These are phyloP conservation scores for Lumnitzera racemosa DNA, from an alignment of 345 rosid species.

Conservation along the genomic window DNA sequence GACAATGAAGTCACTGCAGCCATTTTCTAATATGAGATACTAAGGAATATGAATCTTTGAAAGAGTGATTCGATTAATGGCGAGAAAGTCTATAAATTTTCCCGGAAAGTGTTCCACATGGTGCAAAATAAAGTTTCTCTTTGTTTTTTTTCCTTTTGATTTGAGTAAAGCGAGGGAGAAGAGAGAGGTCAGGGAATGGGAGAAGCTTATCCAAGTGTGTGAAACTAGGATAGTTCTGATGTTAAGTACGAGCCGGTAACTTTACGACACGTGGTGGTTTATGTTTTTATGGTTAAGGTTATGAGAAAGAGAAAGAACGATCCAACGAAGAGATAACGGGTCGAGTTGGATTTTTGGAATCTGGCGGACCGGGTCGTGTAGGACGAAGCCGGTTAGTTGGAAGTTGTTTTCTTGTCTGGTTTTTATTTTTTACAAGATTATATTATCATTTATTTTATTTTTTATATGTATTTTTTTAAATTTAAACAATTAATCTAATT, in stretches of 20 bases:
- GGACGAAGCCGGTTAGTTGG: too few relatives aligned
- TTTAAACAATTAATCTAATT: too few relatives aligned
- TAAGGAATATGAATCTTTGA: not conserved
- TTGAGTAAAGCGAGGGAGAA: constrained; percentile 1
- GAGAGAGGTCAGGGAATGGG: constrained; percentile 15
- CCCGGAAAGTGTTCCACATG: not conserved
- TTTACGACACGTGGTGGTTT: constrained; percentile 23
- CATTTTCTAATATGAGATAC: constrained; percentile 17
- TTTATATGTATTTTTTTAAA: too few relatives aligned
- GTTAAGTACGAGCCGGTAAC: constrained; percentile 8
- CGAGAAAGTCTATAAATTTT: not conserved
- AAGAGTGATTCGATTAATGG: not conserved
- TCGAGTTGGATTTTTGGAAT: too few relatives aligned
- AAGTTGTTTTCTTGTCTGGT: too few relatives aligned
- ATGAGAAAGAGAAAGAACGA: not conserved
- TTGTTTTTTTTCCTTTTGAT: not conserved
- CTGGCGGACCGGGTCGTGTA: too few relatives aligned
- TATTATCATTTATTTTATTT: too few relatives aligned
- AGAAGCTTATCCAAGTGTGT: constrained; percentile 29
- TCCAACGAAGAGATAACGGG: too few relatives aligned
- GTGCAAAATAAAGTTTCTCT: not conserved
- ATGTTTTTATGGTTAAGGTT: constrained; percentile 10
- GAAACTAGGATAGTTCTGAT: constrained; percentile 4
- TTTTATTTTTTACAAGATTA: too few relatives aligned
- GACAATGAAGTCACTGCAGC: constrained; percentile 68